These are phyloP conservation scores for Boletus rufocinnamomeus DNA, from an alignment of 768 basidiomycete genomes.

Conservation along the genomic window DNA sequence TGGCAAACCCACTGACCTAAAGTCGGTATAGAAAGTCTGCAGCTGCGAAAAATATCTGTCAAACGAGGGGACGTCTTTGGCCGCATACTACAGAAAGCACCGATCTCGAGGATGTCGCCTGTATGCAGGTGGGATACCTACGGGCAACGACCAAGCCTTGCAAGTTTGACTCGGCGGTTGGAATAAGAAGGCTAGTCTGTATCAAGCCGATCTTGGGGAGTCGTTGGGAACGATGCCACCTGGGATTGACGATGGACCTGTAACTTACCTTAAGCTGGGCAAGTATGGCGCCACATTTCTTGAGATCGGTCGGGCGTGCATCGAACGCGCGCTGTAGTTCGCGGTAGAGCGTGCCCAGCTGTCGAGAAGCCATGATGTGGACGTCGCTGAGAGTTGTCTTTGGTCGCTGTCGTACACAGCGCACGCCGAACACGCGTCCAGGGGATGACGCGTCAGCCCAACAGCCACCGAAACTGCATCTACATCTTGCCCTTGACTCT, in stretches of 20 bases:
- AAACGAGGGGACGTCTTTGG: constrained; percentile 87
- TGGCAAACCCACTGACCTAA: constrained; percentile 48
- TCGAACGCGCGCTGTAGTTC: constrained; percentile 69
- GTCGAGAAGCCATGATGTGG: constrained; percentile 48
- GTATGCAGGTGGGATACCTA: constrained; percentile 40
- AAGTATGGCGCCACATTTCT: constrained; percentile 62
- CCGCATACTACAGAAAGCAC: constrained; percentile 93
- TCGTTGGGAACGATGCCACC: not conserved
- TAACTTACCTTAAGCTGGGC: constrained; percentile 70
- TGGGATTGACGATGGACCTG: not conserved
- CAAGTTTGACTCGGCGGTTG: constrained; percentile 60
- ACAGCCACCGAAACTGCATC: constrained; percentile 17
- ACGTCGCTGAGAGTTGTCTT: not conserved
- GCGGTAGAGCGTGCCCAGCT: constrained; percentile 62
- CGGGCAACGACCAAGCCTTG: constrained; percentile 75
- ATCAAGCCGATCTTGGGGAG: constrained; percentile 67
- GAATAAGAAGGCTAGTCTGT: constrained; percentile 74
- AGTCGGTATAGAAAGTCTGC: constrained; percentile 87
- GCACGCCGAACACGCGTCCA: constrained; percentile 40
- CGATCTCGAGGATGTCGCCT: constrained; percentile 97
- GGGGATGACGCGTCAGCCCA: constrained; percentile 55
- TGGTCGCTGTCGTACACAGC: not conserved
- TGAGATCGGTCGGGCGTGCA: constrained; percentile 64
- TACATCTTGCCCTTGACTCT: constrained; percentile 20
- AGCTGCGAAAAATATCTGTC: constrained; percentile 94